A percentile compares a stretch with the other conserved stretches of the same genome.
Evolutionary conservation across 805 yeast genomes (phyloP).

Genomic region (Candida chauliodis): DNA sequence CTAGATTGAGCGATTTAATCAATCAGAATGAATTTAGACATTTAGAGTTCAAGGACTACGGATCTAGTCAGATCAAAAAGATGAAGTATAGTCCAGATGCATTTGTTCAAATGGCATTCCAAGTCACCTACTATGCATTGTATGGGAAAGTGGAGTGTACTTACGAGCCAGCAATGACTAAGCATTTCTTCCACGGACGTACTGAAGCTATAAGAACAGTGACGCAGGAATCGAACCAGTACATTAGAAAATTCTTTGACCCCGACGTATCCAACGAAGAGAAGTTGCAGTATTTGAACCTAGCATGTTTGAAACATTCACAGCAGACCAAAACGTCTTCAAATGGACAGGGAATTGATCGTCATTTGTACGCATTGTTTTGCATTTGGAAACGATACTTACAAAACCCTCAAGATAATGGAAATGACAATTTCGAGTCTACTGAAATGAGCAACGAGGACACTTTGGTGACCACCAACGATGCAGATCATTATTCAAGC

Average conservation of each 20-base stretch:
- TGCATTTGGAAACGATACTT: constrained; percentile 79
- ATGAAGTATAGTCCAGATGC: constrained; percentile 94
- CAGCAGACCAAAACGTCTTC: constrained; percentile 66
- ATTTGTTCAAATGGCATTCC: constrained; percentile 89
- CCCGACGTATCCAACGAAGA: constrained; percentile 51
- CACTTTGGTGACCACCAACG: constrained; percentile 2
- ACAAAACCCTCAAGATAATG: constrained; percentile 19
- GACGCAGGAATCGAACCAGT: constrained; percentile 70
- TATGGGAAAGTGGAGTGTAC: constrained; percentile 93
- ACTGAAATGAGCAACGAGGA: constrained; percentile 10
- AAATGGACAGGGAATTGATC: constrained; percentile 83
- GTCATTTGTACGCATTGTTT: constrained; percentile 83
- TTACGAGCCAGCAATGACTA: constrained; percentile 96
- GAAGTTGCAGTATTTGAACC: constrained; percentile 56
- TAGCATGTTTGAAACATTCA: constrained; percentile 71
- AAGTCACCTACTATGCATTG: constrained; percentile 85
- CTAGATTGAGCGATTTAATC: constrained; percentile 80
- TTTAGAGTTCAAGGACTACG: constrained; percentile 68
- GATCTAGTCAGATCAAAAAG: constrained; percentile 72
- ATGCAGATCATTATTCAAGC: too few species aligned
- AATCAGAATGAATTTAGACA: constrained; percentile 86
- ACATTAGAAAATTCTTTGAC: constrained; percentile 83
- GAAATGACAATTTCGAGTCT: too few species aligned
- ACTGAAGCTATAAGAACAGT: constrained; percentile 91
- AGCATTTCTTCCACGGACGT: constrained; percentile 80